Evolutionary conservation across 805 yeast genomes (phyloP).

Genomic region (Candida chauliodis): DNA sequence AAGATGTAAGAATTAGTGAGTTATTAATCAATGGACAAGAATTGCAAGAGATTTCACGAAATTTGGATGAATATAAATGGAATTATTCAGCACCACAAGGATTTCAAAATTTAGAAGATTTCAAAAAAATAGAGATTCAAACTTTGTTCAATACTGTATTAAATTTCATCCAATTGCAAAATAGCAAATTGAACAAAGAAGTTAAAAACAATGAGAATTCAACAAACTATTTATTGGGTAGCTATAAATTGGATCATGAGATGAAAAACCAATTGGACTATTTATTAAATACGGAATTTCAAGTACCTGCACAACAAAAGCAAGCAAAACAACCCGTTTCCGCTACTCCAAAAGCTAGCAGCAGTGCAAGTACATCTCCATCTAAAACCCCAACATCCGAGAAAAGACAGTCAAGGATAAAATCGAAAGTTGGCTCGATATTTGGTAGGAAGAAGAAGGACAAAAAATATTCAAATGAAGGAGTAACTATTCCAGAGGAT

Average conservation of each 20-base stretch:
- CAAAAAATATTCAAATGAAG: slow-evolving; percentile 3
- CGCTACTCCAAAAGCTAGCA: background rate
- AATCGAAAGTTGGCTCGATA: slow-evolving; percentile 73
- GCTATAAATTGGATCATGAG: slow-evolving; percentile 34
- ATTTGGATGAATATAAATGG: slow-evolving; percentile 55
- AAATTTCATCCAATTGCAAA: slow-evolving; percentile 47
- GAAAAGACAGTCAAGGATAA: slow-evolving; percentile 42
- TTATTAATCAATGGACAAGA: slow-evolving; percentile 47
- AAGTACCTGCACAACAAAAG: slow-evolving; percentile 9
- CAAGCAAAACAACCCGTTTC: background rate
- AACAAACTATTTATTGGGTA: slow-evolving; percentile 57
- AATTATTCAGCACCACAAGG: slow-evolving; percentile 72
- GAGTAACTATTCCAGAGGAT: slow-evolving; percentile 29
- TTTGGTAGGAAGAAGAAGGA: slow-evolving; percentile 58
- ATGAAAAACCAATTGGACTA: slow-evolving; percentile 35
- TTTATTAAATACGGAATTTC: slow-evolving; percentile 25
- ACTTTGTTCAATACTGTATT: slow-evolving; percentile 60
- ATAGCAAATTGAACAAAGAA: slow-evolving; percentile 20
- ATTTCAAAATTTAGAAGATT: slow-evolving; percentile 69
- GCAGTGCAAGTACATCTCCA: background rate
- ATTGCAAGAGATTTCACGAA: slow-evolving; percentile 35
- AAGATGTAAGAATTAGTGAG: slow-evolving; percentile 54
- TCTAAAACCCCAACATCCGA: slow-evolving; percentile 4
- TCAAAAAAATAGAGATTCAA: slow-evolving; percentile 60
- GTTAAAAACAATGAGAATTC: slow-evolving; percentile 53